A percentile compares a stretch with the other conserved stretches of the same genome.
Conservation (phyloP, 2,329 filamentous ascomycete species). For the Alternaria ventricosa region DNA sequence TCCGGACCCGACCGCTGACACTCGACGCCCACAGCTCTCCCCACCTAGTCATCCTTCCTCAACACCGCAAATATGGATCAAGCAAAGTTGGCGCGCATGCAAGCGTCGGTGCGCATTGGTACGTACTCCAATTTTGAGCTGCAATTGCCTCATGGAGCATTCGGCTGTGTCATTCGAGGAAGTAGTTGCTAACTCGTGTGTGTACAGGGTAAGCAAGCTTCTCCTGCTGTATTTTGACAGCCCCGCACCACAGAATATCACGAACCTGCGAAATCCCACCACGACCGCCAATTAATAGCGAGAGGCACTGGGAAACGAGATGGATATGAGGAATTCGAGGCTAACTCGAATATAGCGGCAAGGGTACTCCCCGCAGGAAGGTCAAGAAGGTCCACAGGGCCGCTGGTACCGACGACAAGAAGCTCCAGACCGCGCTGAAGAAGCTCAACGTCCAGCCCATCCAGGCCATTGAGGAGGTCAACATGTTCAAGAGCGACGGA, state of each 20-base stretch:
- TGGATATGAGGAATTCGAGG: constrained; percentile 11
- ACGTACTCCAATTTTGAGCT: constrained; percentile 28
- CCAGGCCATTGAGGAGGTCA: constrained; percentile 99
- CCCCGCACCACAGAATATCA: constrained; percentile 22
- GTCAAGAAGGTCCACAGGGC: constrained; percentile 97
- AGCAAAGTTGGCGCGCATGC: constrained; percentile 54
- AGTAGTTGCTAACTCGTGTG: constrained; percentile 28
- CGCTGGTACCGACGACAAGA: constrained; percentile 97
- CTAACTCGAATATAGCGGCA: constrained; percentile 69
- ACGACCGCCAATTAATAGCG: not conserved
- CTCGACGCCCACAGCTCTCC: constrained; percentile 23
- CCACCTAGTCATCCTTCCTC: constrained; percentile 25
- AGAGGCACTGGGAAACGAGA: not conserved
- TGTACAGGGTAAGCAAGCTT: constrained; percentile 42
- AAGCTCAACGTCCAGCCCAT: constrained; percentile 99
- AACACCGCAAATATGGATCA: constrained; percentile 54
- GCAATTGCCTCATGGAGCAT: not conserved
- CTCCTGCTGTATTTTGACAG: constrained; percentile 22
- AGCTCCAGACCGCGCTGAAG: constrained; percentile 96
- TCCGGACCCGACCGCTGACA: constrained; percentile 25
- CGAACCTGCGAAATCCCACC: constrained; percentile 8
- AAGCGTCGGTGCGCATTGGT: constrained; percentile 54
- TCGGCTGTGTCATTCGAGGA: constrained; percentile 15
- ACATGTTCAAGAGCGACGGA: constrained; percentile 99
- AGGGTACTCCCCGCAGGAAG: constrained; percentile 97